Percentiles rank a stretch among this genome's conserved stretches.
These are phyloP conservation scores for Penicillium sp. DNA, from an alignment of 2,329 filamentous ascomycete genomes.

Conservation along the genomic window DNA sequence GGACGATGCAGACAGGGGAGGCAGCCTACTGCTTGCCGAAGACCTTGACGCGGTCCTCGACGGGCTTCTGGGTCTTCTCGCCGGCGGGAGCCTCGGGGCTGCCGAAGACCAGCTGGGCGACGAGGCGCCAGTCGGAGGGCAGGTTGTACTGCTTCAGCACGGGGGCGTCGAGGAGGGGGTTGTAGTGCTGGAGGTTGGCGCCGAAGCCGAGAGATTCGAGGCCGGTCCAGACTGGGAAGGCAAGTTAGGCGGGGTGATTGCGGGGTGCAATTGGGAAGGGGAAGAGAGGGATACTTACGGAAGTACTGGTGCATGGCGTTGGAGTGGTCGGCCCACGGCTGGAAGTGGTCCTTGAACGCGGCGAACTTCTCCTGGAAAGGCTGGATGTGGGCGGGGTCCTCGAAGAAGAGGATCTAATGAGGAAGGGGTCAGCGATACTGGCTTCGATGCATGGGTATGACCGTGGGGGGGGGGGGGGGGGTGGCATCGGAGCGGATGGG, in stretches of 20 bases:
- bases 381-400: conserved; percentile 67
- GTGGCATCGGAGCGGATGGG: neutral
- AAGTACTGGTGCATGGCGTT: conserved; percentile 79
- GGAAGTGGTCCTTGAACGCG: conserved; percentile 75
- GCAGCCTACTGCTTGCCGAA: conserved; percentile 43
- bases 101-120: conserved; percentile 83
- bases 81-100: conserved; percentile 53
- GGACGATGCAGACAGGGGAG: neutral
- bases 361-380: conserved; percentile 66
- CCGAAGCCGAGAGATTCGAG: conserved; percentile 81
- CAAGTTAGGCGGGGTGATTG: conserved; percentile 2
- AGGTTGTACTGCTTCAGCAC: conserved; percentile 68
- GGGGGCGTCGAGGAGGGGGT: conserved; percentile 75
- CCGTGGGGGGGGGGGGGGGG: neutral
- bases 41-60: conserved; percentile 66
- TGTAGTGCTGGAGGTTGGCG: conserved; percentile 91
- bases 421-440: neutral
- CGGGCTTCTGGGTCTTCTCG: conserved; percentile 62
- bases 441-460: neutral
- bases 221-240: conserved; percentile 64
- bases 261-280: neutral
- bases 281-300: conserved; percentile 32
- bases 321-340: conserved; percentile 70
- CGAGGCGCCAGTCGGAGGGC: conserved; percentile 69
- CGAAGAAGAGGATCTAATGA: conserved; percentile 71